Evolutionary conservation across 768 basidiomycete genomes (phyloP).

Genomic region (Tylopilus cervinicoccineus): DNA sequence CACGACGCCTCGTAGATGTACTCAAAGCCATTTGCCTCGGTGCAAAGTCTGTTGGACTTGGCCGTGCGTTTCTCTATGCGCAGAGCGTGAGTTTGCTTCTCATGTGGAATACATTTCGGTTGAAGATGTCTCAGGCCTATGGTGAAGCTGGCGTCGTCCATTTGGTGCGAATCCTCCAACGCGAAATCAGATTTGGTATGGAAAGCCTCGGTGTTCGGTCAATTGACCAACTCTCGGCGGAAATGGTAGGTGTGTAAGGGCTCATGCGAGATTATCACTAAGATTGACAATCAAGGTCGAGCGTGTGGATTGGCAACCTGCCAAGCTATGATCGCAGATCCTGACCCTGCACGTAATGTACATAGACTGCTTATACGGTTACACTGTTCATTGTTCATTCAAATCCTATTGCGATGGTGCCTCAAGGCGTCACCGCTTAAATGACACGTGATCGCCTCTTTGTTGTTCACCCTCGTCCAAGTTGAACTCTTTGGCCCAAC

Average conservation of each 20-base stretch:
- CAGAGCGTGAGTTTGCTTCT: conserved; percentile 55
- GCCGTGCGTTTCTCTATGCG: conserved; percentile 82
- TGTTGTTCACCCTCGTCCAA: conserved; percentile 6
- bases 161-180: conserved; percentile 61
- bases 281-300: conserved; percentile 42
- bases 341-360: conserved; percentile 1
- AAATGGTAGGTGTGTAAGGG: conserved; percentile 50
- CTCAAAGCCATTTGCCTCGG: conserved; percentile 89
- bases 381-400: not conserved
- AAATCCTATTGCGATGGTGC: not conserved
- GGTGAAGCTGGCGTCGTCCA: conserved; percentile 68
- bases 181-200: conserved; percentile 79
- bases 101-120: not conserved
- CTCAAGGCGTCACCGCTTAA: too few relatives aligned
- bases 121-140: conserved; percentile 51
- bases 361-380: not conserved
- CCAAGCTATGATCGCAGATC: conserved; percentile 23
- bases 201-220: conserved; percentile 65
- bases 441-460: conserved; percentile 17
- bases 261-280: not conserved
- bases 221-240: conserved; percentile 63
- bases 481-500: conserved; percentile 7
- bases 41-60: conserved; percentile 82
- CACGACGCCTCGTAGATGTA: conserved; percentile 47
- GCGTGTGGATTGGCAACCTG: conserved; percentile 64